Conservation (phyloP, 495 filamentous ascomycete species). For the Penicillium parvum region DNA sequence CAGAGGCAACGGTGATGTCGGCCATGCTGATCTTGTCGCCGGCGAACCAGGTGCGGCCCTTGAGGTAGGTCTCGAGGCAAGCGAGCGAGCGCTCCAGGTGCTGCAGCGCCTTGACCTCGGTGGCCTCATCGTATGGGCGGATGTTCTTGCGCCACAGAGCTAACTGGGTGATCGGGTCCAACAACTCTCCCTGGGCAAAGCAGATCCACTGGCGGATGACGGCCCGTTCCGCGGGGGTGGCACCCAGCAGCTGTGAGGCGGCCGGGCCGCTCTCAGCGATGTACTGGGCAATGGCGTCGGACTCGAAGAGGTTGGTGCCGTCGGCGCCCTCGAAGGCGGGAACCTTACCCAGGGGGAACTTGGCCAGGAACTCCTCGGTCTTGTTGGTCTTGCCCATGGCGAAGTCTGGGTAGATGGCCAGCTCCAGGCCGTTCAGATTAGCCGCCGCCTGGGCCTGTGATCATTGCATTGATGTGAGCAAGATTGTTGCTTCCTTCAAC, state of each 20-base stretch:
- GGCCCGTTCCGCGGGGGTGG: slow-evolving; percentile 42
- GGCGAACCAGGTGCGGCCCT: slow-evolving; percentile 44
- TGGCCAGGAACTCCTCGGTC: slow-evolving; percentile 50
- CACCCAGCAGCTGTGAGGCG: slow-evolving; percentile 47
- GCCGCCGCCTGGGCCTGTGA: slow-evolving; percentile 48
- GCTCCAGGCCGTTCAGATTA: slow-evolving; percentile 47
- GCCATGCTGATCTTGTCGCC: slow-evolving; percentile 50
- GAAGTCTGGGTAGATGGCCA: slow-evolving; percentile 40
- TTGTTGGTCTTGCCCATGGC: slow-evolving; percentile 42
- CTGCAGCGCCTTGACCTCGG: slow-evolving; percentile 24
- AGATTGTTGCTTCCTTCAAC: too few species aligned
- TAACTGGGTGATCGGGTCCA: slow-evolving; percentile 23
- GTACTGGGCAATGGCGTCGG: slow-evolving; percentile 53
- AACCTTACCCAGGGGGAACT: slow-evolving; percentile 59
- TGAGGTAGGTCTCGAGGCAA: slow-evolving; percentile 36
- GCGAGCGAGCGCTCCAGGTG: slow-evolving; percentile 33
- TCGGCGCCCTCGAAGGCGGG: slow-evolving; percentile 53
- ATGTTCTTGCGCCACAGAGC: slow-evolving; percentile 33
- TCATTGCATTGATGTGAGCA: slow-evolving; percentile 1
- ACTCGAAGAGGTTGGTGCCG: slow-evolving; percentile 47
- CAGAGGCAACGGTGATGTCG: slow-evolving; percentile 45
- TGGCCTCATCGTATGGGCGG: slow-evolving; percentile 29
- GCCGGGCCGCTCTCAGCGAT: slow-evolving; percentile 50
- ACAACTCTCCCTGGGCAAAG: slow-evolving; percentile 46
- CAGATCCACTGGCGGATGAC: slow-evolving; percentile 47